These are phyloP conservation scores for Rhodotorula sp. DNA, from an alignment of 1,284 basidiomycete species.

Conservation along the genomic window DNA sequence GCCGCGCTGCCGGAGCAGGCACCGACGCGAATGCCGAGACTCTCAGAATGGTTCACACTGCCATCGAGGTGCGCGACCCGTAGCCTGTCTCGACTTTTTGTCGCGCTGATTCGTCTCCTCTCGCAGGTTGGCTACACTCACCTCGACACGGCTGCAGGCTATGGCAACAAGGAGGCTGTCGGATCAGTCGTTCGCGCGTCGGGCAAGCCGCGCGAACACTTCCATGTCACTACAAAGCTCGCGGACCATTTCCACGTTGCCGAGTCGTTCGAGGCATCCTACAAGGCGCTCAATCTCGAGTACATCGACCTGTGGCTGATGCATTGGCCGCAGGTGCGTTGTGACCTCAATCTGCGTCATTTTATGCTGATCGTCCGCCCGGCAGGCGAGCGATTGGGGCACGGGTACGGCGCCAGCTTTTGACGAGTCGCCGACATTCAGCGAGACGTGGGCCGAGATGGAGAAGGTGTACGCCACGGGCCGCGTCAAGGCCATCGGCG, in stretches of 20 bases:
- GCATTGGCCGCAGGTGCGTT: slow-evolving; percentile 45
- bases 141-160: slow-evolving; percentile 10
- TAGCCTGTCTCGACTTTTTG: too few species aligned
- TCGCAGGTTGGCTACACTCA: slow-evolving; percentile 11
- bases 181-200: slow-evolving; percentile 75
- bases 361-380: not conserved
- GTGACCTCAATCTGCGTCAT: not conserved
- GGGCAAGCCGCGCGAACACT: slow-evolving; percentile 71
- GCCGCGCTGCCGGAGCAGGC: not conserved
- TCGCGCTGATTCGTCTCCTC: not conserved
- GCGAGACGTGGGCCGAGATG: slow-evolving; percentile 79
- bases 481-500: slow-evolving; percentile 56
- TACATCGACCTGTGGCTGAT: slow-evolving; percentile 66
- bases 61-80: not conserved
- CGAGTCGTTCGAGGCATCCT: slow-evolving; percentile 67
- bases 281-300: slow-evolving; percentile 69
- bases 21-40: not conserved
- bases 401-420: not conserved
- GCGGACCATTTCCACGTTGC: slow-evolving; percentile 51
- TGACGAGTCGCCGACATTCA: slow-evolving; percentile 54
- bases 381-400: slow-evolving; percentile 56
- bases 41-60: slow-evolving; percentile 7
- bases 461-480: slow-evolving; percentile 61
- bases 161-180: slow-evolving; percentile 65
- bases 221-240: slow-evolving; percentile 77